Evolutionary conservation across 768 basidiomycete species (phyloP).

Genomic region (Plicaturopsis crispa): DNA sequence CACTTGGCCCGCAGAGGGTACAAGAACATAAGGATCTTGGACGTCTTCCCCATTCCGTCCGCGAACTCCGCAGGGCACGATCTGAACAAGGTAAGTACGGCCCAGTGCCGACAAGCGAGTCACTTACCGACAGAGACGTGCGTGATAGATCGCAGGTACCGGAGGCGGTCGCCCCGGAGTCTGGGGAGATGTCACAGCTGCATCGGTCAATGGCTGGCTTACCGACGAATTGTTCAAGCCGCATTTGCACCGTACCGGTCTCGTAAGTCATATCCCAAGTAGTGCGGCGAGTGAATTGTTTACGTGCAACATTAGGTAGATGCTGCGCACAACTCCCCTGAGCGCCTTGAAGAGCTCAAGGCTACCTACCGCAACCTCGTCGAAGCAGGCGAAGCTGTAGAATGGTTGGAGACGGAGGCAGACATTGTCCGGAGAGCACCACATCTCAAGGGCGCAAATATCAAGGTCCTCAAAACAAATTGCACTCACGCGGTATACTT

Average conservation of each 20-base stretch:
- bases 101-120: conserved; percentile 2
- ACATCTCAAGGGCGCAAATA: conserved; percentile 1
- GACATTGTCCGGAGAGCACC: conserved; percentile 4
- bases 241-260: conserved; percentile 4
- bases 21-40: conserved; percentile 1
- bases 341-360: conserved; percentile 1
- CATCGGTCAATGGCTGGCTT: too few species aligned
- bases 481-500: too few species aligned
- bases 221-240: conserved; percentile 2
- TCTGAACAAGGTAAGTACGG: conserved; percentile 4
- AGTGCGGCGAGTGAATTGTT: too few species aligned
- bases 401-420: conserved; percentile 4
- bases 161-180: too few species aligned
- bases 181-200: too few species aligned
- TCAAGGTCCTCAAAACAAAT: too few species aligned
- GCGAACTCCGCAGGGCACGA: conserved; percentile 3
- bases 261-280: background rate
- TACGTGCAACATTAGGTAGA: background rate
- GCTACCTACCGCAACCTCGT: conserved; percentile 1
- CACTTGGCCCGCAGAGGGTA: conserved; percentile 3
- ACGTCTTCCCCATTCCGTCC: conserved; percentile 4
- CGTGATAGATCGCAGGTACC: conserved; percentile 1
- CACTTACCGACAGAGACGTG: background rate
- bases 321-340: conserved; percentile 1
- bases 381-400: conserved; percentile 2